phyloP scores from a whole-genome alignment of 768 basidiomycete species.

The Boletus coccyginus region DNA sequence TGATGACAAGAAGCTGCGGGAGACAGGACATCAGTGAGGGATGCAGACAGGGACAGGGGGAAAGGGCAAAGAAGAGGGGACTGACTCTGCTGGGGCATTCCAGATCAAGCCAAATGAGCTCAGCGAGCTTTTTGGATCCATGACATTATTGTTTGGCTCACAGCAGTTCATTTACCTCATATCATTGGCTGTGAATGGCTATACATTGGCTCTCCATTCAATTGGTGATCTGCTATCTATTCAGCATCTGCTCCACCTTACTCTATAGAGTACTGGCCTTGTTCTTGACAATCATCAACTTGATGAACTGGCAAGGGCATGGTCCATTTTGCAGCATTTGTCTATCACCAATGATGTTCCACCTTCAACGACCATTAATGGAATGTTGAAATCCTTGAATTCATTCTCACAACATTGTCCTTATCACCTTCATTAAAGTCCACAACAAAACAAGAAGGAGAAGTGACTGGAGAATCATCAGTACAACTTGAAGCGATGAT shows the following conservation, averaged over 20 bases:
- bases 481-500: too few species aligned
- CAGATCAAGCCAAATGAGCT: constrained; percentile 8
- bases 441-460: too few species aligned
- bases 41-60: too few species aligned
- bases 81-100: too few species aligned
- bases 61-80: too few species aligned
- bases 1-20: too few species aligned
- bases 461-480: too few species aligned
- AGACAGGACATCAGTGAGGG: too few species aligned
- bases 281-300: constrained; percentile 12
- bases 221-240: constrained; percentile 6
- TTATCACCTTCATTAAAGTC: too few species aligned
- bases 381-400: constrained; percentile 8
- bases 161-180: constrained; percentile 4
- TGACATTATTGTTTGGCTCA: constrained; percentile 4
- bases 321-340: constrained; percentile 19
- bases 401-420: constrained; percentile 16
- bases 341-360: constrained; percentile 12
- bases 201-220: constrained; percentile 11
- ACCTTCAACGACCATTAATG: constrained; percentile 4
- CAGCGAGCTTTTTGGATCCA: constrained; percentile 1
- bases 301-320: constrained; percentile 15
- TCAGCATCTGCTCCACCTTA: constrained; percentile 12
- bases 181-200: constrained; percentile 10
- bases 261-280: constrained; percentile 7